Evolutionary conservation across 2,329 filamentous ascomycete genomes (phyloP).

Genomic region (Diaporthe aspalathi): DNA sequence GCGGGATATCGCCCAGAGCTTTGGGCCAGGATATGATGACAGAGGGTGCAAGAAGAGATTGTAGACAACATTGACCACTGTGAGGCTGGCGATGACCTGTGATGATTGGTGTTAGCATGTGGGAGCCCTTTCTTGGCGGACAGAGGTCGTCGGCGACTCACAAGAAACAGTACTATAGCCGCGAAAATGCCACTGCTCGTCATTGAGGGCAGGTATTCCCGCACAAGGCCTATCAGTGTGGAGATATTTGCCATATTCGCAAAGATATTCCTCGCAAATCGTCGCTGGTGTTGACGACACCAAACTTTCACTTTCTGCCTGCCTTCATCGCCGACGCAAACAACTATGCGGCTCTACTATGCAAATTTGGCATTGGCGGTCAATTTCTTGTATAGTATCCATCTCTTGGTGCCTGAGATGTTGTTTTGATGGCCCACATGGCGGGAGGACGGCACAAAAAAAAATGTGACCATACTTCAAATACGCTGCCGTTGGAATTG

Average conservation of each 20-base stretch:
- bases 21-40: slow-evolving; percentile 32
- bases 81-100: neutral
- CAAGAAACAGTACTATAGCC: neutral
- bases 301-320: neutral
- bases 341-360: neutral
- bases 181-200: neutral
- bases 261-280: neutral
- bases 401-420: neutral
- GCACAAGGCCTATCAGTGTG: neutral
- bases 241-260: neutral
- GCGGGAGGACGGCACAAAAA: neutral
- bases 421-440: neutral
- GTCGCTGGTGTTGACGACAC: neutral
- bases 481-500: neutral
- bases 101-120: neutral
- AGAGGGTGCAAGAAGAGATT: slow-evolving; percentile 49
- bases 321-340: neutral
- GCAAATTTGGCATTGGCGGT: neutral
- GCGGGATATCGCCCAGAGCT: slow-evolving; percentile 31
- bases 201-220: neutral
- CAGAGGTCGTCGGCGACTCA: neutral
- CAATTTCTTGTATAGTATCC: neutral
- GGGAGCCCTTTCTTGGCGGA: neutral
- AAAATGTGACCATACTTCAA: neutral
- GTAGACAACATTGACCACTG: slow-evolving; percentile 12